Evolutionary conservation across 805 yeast species (phyloP).

Genomic region (Brettanomyces sp.): DNA sequence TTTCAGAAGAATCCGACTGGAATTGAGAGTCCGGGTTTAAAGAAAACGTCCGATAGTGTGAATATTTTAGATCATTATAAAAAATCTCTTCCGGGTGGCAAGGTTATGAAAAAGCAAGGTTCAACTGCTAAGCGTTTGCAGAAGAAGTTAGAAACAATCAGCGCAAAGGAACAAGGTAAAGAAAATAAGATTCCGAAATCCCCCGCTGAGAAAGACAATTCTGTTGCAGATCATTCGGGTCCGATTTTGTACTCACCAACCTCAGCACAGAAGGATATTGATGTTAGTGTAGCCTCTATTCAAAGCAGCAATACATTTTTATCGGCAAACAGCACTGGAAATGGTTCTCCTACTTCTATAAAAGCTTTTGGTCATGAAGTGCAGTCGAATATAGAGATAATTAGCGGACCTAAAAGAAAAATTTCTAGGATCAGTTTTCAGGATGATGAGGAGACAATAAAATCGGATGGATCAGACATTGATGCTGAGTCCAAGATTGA

Average conservation of each 20-base stretch:
- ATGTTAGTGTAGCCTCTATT: not conserved
- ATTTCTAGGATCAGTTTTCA: slow-evolving; percentile 3
- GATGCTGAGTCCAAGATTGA: slow-evolving; percentile 16
- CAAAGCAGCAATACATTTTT: not conserved
- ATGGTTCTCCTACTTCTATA: not conserved
- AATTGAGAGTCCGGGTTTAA: slow-evolving; percentile 1
- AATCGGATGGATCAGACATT: slow-evolving; percentile 2
- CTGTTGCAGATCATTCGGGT: not conserved
- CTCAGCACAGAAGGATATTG: not conserved
- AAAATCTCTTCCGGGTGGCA: slow-evolving; percentile 13
- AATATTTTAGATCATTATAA: slow-evolving; percentile 5
- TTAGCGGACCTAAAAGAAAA: not conserved
- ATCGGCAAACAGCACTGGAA: not conserved
- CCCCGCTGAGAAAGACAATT: not conserved
- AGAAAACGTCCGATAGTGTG: slow-evolving; percentile 1
- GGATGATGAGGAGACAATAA: slow-evolving; percentile 14
- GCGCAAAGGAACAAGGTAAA: not conserved
- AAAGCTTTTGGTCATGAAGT: not conserved
- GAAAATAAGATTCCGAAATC: not conserved
- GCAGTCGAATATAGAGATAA: not conserved
- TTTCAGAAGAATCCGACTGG: slow-evolving; percentile 6
- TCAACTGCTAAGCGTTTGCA: not conserved
- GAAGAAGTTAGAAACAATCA: not conserved
- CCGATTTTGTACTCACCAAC: not conserved
- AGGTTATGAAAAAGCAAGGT: not conserved